Conservation (phyloP, 192 early-diverging fungal species). For the Mortierella hygrophila region DNA sequence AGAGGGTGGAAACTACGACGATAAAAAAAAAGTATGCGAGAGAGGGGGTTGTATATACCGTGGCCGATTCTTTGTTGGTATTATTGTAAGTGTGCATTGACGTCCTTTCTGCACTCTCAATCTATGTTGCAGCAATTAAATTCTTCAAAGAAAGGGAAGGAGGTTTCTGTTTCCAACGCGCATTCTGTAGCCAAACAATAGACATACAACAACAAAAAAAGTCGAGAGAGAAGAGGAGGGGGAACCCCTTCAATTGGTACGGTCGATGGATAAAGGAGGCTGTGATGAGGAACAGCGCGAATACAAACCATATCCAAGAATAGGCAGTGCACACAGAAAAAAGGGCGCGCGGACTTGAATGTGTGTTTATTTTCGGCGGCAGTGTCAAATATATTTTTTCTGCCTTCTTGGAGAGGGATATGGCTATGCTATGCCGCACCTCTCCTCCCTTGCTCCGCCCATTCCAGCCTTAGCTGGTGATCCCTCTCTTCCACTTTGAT, state of each 20-base stretch:
- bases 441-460: neutral
- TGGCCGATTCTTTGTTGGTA: neutral
- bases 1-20: no score
- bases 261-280: neutral
- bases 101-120: neutral
- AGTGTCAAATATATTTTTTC: neutral
- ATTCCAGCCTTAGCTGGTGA: neutral
- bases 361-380: neutral
- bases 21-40: no score
- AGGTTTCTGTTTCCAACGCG: no score
- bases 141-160: no score
- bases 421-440: neutral
- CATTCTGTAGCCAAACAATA: no score
- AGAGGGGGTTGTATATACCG: neutral
- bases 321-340: neutral
- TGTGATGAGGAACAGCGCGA: neutral
- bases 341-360: neutral
- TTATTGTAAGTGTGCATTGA: neutral
- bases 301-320: neutral
- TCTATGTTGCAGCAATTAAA: neutral
- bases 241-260: no score
- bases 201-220: no score
- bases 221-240: no score
- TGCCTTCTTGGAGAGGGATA: neutral
- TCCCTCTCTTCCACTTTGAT: neutral